These are phyloP conservation scores for Aspergillus sp. DNA, from an alignment of 2,329 filamentous ascomycete genomes.

Conservation along the genomic window DNA sequence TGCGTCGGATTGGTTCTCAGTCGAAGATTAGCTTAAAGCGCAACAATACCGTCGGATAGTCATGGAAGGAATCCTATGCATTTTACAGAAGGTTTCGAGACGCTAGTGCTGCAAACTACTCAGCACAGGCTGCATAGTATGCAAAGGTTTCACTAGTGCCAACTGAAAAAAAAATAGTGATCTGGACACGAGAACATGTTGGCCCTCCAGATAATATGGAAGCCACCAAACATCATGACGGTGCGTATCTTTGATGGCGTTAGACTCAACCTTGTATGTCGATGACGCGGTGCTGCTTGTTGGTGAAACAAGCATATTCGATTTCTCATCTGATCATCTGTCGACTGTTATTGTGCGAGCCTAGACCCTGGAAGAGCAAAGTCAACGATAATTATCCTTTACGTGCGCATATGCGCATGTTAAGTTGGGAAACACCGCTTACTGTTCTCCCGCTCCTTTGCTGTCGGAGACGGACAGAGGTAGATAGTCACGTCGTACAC, in stretches of 20 bases:
- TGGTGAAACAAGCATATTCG: neutral
- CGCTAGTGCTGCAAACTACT: constrained; percentile 1
- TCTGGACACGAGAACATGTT: constrained; percentile 5
- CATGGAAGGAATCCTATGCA: neutral
- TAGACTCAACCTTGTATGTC: neutral
- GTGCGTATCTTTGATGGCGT: neutral
- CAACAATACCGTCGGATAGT: neutral
- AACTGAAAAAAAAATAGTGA: neutral
- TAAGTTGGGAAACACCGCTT: neutral
- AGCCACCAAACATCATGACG: neutral
- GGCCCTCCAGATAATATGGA: neutral
- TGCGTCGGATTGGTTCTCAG: neutral
- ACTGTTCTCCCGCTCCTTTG: neutral
- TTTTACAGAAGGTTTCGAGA: neutral
- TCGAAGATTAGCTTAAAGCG: neutral
- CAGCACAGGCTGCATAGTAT: constrained; percentile 2
- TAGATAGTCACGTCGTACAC: neutral
- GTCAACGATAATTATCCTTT: neutral
- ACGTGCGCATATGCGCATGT: neutral
- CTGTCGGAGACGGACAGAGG: neutral
- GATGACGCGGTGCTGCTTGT: neutral
- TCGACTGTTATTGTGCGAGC: neutral
- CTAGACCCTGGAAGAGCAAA: neutral
- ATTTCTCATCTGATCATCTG: neutral
- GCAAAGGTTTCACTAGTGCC: neutral